A percentile compares a stretch with the other conserved stretches of the same genome.
These are phyloP conservation scores for Zizania palustris DNA, from an alignment of 202 grass and related monocot genomes.

Conservation along the genomic window DNA sequence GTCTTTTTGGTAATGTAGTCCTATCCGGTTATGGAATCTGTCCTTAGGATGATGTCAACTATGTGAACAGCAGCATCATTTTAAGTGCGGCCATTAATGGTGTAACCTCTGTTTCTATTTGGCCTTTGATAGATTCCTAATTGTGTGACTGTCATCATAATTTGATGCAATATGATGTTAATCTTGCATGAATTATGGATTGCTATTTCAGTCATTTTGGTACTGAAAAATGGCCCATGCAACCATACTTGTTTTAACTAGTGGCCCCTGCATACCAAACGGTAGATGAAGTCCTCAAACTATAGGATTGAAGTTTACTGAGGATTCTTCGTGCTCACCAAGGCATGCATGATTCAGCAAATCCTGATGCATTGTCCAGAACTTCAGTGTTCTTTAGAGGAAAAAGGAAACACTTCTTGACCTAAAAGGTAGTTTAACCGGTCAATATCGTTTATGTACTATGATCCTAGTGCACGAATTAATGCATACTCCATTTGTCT, in stretches of 20 bases:
- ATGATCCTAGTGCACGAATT: background rate
- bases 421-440: constrained; percentile 1
- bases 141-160: background rate
- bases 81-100: background rate
- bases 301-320: background rate
- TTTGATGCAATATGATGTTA: background rate
- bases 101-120: background rate
- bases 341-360: background rate
- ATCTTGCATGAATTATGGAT: constrained; percentile 5
- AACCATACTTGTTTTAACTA: background rate
- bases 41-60: background rate
- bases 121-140: background rate
- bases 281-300: background rate
- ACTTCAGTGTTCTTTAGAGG: constrained; percentile 26
- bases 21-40: background rate
- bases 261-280: background rate
- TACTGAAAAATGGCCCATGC: background rate
- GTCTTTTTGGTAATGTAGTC: background rate
- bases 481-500: background rate
- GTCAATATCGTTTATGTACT: background rate
- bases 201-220: constrained; percentile 5
- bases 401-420: background rate
- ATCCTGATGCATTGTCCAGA: constrained; percentile 1
- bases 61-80: background rate
- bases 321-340: background rate